Conservation (phyloP, 2,329 filamentous ascomycete species). For the Pyricularia pennisetigena region DNA sequence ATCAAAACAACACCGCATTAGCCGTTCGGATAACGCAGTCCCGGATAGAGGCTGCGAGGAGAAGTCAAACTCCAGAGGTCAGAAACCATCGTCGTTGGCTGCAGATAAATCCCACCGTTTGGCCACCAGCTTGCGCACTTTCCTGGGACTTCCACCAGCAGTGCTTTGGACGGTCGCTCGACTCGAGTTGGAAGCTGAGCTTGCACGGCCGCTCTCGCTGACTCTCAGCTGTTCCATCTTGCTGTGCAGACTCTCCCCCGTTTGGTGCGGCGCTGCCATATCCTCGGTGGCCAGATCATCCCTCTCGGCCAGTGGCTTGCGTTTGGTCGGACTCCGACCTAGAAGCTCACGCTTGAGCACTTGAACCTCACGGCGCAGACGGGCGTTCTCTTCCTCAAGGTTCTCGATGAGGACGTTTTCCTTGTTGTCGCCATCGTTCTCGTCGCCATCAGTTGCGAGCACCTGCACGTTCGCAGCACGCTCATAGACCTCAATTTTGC, state of each 20-base stretch:
- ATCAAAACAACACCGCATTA: not conserved
- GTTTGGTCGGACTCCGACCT: constrained; percentile 52
- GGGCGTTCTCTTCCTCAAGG: constrained; percentile 61
- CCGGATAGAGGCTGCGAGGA: not conserved
- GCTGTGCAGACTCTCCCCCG: constrained; percentile 26
- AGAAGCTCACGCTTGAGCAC: constrained; percentile 57
- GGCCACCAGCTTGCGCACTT: constrained; percentile 36
- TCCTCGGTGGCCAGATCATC: constrained; percentile 29
- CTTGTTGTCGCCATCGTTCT: constrained; percentile 37
- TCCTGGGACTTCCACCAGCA: constrained; percentile 36
- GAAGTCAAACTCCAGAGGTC: constrained; percentile 5
- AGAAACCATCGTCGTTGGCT: constrained; percentile 30
- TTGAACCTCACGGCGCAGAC: constrained; percentile 53
- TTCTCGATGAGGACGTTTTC: constrained; percentile 54
- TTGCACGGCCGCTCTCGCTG: constrained; percentile 18
- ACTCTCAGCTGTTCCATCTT: constrained; percentile 42
- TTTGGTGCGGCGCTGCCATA: constrained; percentile 8
- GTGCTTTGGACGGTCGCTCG: constrained; percentile 16
- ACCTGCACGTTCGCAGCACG: constrained; percentile 15
- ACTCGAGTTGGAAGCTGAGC: constrained; percentile 8
- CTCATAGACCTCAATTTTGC: constrained; percentile 60
- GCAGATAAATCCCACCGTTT: constrained; percentile 35
- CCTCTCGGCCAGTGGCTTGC: constrained; percentile 43
- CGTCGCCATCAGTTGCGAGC: constrained; percentile 11
- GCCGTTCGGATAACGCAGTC: not conserved